Percentiles rank a stretch among this genome's conserved stretches.
These are phyloP conservation scores for Nicotiana benthamiana DNA, from an alignment of 257 asterid species.

Conservation along the genomic window DNA sequence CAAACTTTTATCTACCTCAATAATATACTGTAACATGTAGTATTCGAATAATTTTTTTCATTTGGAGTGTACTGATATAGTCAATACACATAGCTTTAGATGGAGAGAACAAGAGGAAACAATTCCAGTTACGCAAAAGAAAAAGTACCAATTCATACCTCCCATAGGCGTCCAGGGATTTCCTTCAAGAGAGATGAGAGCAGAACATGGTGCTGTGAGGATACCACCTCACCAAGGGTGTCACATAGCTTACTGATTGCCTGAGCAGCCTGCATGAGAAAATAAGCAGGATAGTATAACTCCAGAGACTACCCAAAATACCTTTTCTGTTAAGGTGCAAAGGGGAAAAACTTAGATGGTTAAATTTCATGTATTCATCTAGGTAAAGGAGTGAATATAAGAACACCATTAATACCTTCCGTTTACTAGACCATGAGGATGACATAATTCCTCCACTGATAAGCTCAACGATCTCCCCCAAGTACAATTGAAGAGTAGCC, in stretches of 20 bases:
- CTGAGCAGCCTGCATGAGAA: constrained; percentile 63
- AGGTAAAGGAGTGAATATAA: neutral
- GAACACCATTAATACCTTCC: constrained; percentile 46
- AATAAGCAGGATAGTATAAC: neutral
- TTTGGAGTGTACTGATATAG: too few species aligned
- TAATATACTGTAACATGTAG: neutral
- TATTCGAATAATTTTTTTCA: too few species aligned
- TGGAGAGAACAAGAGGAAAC: neutral
- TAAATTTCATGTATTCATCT: neutral
- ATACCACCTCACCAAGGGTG: constrained; percentile 72
- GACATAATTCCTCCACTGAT: constrained; percentile 64
- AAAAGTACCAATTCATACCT: constrained; percentile 38
- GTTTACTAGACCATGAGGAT: constrained; percentile 94
- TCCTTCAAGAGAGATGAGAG: constrained; percentile 82
- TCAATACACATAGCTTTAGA: too few species aligned
- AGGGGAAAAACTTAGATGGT: neutral
- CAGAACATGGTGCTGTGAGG: constrained; percentile 62
- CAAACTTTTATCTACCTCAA: neutral
- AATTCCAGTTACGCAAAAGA: neutral
- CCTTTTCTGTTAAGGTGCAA: neutral
- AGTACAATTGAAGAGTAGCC: constrained; percentile 70
- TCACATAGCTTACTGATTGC: constrained; percentile 81
- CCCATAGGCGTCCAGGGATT: constrained; percentile 96
- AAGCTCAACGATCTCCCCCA: constrained; percentile 79
- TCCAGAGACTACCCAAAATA: neutral